A percentile compares a stretch with the other conserved stretches of the same genome.
phyloP scores from a whole-genome alignment of 2,329 filamentous ascomycete species.

The Phialophora verrucosa region DNA sequence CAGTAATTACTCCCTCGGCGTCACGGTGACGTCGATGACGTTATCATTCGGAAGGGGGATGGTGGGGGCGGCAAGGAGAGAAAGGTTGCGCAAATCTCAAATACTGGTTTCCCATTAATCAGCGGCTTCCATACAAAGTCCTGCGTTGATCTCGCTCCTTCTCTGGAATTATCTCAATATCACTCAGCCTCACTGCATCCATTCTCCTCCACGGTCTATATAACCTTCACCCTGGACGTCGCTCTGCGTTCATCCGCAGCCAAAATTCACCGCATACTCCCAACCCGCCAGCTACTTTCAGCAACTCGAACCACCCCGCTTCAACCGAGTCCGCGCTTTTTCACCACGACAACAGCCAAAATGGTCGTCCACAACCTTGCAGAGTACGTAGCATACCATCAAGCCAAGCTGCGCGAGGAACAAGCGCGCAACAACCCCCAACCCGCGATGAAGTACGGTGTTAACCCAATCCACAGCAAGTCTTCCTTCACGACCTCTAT shows the following conservation, averaged over 20 bases:
- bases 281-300: conserved; percentile 13
- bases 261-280: conserved; percentile 32
- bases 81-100: conserved; percentile 16
- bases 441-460: conserved; percentile 36
- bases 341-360: conserved; percentile 47
- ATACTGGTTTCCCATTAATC: conserved; percentile 21
- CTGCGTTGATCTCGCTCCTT: conserved; percentile 4
- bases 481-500: conserved; percentile 64
- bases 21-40: conserved; percentile 3
- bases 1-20: not conserved
- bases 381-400: conserved; percentile 43
- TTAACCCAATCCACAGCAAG: conserved; percentile 55
- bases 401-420: conserved; percentile 39
- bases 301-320: conserved; percentile 21
- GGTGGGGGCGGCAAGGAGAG: not conserved
- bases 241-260: conserved; percentile 30
- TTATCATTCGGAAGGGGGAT: not conserved
- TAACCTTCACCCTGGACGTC: conserved; percentile 42
- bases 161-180: conserved; percentile 9
- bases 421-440: conserved; percentile 29
- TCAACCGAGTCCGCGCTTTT: conserved; percentile 37
- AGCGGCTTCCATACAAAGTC: conserved; percentile 33
- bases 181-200: conserved; percentile 11
- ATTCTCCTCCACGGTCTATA: conserved; percentile 21
- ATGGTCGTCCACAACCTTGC: conserved; percentile 54